These are phyloP conservation scores for Saccharomycopsis oosterbeekiorum DNA, from an alignment of 805 yeast genomes.

Conservation along the genomic window DNA sequence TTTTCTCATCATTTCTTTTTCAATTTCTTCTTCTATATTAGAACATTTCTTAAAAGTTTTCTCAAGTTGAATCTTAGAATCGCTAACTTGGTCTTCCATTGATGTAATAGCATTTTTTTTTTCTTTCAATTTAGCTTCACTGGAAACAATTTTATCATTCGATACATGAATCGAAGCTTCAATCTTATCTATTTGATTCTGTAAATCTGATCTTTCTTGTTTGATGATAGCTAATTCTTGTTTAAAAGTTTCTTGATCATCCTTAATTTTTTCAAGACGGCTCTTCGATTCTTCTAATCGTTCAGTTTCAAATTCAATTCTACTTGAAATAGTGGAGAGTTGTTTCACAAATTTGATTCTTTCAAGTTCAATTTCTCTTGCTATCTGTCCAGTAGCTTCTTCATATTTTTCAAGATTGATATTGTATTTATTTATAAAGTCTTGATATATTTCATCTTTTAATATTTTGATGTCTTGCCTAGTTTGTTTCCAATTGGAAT, in stretches of 20 bases:
- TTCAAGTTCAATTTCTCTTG: slow-evolving; percentile 50
- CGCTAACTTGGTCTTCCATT: slow-evolving; percentile 42
- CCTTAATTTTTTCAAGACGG: slow-evolving; percentile 36
- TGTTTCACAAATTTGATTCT: slow-evolving; percentile 53
- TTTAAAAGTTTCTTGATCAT: slow-evolving; percentile 31
- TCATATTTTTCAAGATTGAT: slow-evolving; percentile 65
- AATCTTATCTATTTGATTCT: slow-evolving; percentile 28
- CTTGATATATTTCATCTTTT: slow-evolving; percentile 29
- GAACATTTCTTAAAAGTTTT: slow-evolving; percentile 28
- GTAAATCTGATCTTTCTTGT: slow-evolving; percentile 26
- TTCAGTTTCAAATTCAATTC: slow-evolving; percentile 54
- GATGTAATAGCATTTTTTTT: slow-evolving; percentile 27
- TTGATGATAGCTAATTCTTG: slow-evolving; percentile 26
- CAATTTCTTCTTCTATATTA: slow-evolving; percentile 41
- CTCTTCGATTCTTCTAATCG: slow-evolving; percentile 41
- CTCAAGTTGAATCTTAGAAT: slow-evolving; percentile 24
- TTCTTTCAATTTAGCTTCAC: slow-evolving; percentile 26
- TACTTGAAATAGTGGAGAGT: slow-evolving; percentile 48
- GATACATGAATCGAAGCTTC: slow-evolving; percentile 34
- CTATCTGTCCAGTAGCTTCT: slow-evolving; percentile 47
- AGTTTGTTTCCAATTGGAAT: slow-evolving; percentile 11
- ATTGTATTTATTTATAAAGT: slow-evolving; percentile 46
- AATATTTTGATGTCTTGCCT: slow-evolving; percentile 21
- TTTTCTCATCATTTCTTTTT: slow-evolving; percentile 45
- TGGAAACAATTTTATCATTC: slow-evolving; percentile 27